A percentile compares a stretch with the other conserved stretches of the same genome.
Conservation (phyloP, 768 basidiomycete species). For the Mycena galopus region DNA sequence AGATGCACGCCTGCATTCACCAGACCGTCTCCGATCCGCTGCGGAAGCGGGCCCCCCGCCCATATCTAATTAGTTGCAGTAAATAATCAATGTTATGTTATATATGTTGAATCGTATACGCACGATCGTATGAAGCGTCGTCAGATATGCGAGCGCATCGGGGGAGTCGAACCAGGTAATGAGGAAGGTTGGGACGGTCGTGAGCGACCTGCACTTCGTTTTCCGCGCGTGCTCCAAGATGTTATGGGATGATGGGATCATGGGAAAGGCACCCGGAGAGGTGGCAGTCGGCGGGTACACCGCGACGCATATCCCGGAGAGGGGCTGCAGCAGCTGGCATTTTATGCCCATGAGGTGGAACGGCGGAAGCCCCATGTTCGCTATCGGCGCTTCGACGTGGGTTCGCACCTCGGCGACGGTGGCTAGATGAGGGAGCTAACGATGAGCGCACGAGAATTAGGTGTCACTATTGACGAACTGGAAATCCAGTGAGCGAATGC, state of each 20-base stretch:
- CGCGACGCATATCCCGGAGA: slow-evolving; percentile 38
- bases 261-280: slow-evolving; percentile 39
- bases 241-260: slow-evolving; percentile 52
- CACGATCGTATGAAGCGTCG: slow-evolving; percentile 45
- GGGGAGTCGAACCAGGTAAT: slow-evolving; percentile 45
- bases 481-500: slow-evolving; percentile 39
- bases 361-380: slow-evolving; percentile 46
- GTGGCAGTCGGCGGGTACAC: slow-evolving; percentile 47
- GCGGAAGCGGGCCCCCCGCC: slow-evolving; percentile 49
- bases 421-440: slow-evolving; percentile 26
- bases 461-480: background rate
- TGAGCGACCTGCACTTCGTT: slow-evolving; percentile 39
- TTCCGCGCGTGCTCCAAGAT: slow-evolving; percentile 44
- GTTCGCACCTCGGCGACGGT: slow-evolving; percentile 27
- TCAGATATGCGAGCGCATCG: slow-evolving; percentile 42
- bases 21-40: slow-evolving; percentile 47
- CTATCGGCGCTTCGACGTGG: slow-evolving; percentile 32
- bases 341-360: slow-evolving; percentile 49
- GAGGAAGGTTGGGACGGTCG: slow-evolving; percentile 47
- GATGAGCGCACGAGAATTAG: too few species aligned
- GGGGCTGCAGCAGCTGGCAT: slow-evolving; percentile 41
- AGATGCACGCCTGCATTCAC: slow-evolving; percentile 47
- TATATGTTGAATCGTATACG: slow-evolving; percentile 3
- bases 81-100: background rate
- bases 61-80: slow-evolving; percentile 39